These are phyloP conservation scores for Panicum hallii DNA, from an alignment of 202 grass and related monocot genomes.

Conservation along the genomic window DNA sequence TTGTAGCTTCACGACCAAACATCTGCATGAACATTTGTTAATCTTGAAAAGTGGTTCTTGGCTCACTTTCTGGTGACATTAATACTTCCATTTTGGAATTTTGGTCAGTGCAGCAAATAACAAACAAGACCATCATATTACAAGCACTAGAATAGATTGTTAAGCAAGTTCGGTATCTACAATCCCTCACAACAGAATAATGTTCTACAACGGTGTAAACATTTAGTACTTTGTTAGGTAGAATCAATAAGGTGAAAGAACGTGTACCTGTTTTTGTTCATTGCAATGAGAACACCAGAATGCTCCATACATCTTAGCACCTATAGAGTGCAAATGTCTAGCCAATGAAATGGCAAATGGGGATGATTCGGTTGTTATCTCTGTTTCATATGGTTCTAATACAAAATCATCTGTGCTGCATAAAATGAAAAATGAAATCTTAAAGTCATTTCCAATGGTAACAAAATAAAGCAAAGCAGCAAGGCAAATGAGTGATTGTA, in stretches of 20 bases:
- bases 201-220: not conserved
- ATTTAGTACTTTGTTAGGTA: not conserved
- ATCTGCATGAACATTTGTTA: slow-evolving; percentile 61
- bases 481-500: not conserved
- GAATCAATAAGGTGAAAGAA: slow-evolving; percentile 19
- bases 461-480: slow-evolving; percentile 5
- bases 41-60: slow-evolving; percentile 15
- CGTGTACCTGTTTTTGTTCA: slow-evolving; percentile 84
- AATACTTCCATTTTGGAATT: slow-evolving; percentile 9
- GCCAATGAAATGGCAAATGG: slow-evolving; percentile 81
- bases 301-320: slow-evolving; percentile 98
- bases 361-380: slow-evolving; percentile 79
- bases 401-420: slow-evolving; percentile 77
- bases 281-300: slow-evolving; percentile 99
- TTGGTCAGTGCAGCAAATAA: not conserved
- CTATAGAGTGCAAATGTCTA: slow-evolving; percentile 78
- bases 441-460: slow-evolving; percentile 32
- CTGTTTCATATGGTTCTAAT: slow-evolving; percentile 82
- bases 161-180: not conserved
- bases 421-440: slow-evolving; percentile 38
- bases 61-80: not conserved
- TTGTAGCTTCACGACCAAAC: slow-evolving; percentile 86
- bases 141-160: slow-evolving; percentile 2
- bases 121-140: slow-evolving; percentile 2
- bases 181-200: not conserved